Evolutionary conservation across 1,284 basidiomycete species (phyloP).

Genomic region (Ganoderma boninense): DNA sequence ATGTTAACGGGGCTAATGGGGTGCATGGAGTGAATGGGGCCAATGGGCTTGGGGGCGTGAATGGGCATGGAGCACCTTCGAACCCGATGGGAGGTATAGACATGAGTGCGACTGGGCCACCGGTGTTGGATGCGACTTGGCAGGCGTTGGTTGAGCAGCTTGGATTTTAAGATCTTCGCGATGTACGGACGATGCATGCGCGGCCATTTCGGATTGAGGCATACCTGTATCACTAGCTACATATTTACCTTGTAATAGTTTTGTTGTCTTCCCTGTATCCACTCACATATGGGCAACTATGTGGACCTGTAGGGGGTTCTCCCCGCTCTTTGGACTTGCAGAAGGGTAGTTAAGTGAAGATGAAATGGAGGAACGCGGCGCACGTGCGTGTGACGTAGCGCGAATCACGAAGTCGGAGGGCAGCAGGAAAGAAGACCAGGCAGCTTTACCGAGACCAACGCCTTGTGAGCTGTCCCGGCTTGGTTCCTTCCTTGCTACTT

Average conservation of each 20-base stretch:
- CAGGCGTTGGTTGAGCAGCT: constrained; percentile 73
- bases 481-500: not conserved
- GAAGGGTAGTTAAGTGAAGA: too few relatives aligned
- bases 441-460: not conserved
- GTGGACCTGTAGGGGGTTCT: too few relatives aligned
- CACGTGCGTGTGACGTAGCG: constrained; percentile 40
- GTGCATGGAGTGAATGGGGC: not conserved
- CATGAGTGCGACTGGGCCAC: constrained; percentile 20
- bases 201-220: too few relatives aligned
- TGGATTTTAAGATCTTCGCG: constrained; percentile 53
- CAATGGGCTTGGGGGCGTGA: not conserved
- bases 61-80: not conserved
- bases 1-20: not conserved
- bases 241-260: not conserved
- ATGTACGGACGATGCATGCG: not conserved
- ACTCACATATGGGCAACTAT: too few relatives aligned
- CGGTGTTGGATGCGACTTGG: constrained; percentile 66
- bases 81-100: not conserved
- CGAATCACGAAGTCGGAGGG: constrained; percentile 20
- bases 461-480: not conserved
- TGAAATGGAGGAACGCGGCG: constrained; percentile 9
- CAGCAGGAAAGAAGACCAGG: not conserved
- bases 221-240: not conserved
- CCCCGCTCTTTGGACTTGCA: too few relatives aligned
- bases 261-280: not conserved